Evolutionary conservation across 164 flowering plant genomes (phyloP), one percentile per base, ranked within the genome.

Genomic region (Echeveria elegans): DNA sequence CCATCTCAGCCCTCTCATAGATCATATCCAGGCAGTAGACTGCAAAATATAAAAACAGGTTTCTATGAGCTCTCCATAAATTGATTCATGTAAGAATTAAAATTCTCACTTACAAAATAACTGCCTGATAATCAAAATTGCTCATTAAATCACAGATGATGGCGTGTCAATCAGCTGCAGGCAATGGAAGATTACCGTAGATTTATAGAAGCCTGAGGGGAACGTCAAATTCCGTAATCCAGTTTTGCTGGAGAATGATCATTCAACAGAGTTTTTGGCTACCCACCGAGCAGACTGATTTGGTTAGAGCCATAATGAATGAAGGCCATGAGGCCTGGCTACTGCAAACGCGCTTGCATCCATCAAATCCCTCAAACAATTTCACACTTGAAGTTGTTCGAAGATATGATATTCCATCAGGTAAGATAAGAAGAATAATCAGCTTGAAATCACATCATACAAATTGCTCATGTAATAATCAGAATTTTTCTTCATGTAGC

Each of bases 311-410:
- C 47, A 71, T 83, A 71, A 63, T 81, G 5, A 73, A 69, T 67
- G 77, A 77, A 63, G 85, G 85, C 58, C 71, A 77, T 65, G 90
- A 83, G 38, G 71, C 71, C 41, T 81, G 85, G 87, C 71, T 85
- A 29, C 77, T 85, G 69, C 82, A 78, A 63, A 52, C 87, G 59
- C 79, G 89, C 71, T 30, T 82, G 67, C 85, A 85, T 63, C 83
- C 82, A n/a, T 48, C 68, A 21, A 69, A 83, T 74, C 71, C 83
- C 66, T 81, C 83, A 53, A 74, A 77, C 65, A 48, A 74, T 66
- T 83, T 82, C 72, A 81, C 87, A 19, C 69, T 85, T 53, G 85
- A 81, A 74, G 85, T 83, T 66, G 76, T 85, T 38, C 87, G 78
- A 64, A 83, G 72, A 73, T 80, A 72, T 53, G 89, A 85, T 74